These are phyloP conservation scores for Elsinoe ampelina DNA, from an alignment of 2,329 filamentous ascomycete species.

Conservation along the genomic window DNA sequence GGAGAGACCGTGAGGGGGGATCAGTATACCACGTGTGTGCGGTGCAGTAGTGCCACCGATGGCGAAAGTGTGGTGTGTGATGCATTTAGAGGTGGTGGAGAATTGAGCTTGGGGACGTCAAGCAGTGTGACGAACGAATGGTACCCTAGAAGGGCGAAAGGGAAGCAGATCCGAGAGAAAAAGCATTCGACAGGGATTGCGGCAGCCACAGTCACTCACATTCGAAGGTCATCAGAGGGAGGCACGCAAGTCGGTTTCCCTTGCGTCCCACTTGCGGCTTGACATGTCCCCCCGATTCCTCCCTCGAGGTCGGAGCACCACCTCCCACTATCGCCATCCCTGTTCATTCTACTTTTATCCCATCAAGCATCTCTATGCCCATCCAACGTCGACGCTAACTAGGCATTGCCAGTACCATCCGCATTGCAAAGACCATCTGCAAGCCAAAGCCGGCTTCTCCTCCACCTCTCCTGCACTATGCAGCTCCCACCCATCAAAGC, in stretches of 20 bases:
- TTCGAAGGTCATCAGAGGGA: background rate
- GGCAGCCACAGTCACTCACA: constrained; percentile 2
- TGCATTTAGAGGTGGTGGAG: background rate
- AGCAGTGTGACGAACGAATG: constrained; percentile 2
- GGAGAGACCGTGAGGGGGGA: background rate
- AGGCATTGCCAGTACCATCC: background rate
- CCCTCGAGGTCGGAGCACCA: background rate
- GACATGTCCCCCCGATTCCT: constrained; percentile 5
- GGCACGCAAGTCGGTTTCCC: constrained; percentile 1
- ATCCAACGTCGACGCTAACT: background rate
- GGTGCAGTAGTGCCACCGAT: background rate
- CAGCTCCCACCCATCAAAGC: background rate
- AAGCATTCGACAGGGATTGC: constrained; percentile 9
- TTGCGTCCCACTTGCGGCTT: constrained; percentile 10
- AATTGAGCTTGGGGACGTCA: background rate
- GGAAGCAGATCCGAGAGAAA: constrained; percentile 9
- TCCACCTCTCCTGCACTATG: background rate
- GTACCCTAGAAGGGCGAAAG: constrained; percentile 11
- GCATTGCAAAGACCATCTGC: background rate
- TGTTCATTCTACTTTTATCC: constrained; percentile 2
- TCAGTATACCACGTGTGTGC: constrained; percentile 9
- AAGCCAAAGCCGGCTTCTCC: background rate
- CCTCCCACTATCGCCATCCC: background rate
- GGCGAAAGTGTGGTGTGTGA: background rate
- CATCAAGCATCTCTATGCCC: background rate